These are phyloP conservation scores for Stropharia rugosoannulata DNA, from an alignment of 768 basidiomycete genomes.

Conservation along the genomic window DNA sequence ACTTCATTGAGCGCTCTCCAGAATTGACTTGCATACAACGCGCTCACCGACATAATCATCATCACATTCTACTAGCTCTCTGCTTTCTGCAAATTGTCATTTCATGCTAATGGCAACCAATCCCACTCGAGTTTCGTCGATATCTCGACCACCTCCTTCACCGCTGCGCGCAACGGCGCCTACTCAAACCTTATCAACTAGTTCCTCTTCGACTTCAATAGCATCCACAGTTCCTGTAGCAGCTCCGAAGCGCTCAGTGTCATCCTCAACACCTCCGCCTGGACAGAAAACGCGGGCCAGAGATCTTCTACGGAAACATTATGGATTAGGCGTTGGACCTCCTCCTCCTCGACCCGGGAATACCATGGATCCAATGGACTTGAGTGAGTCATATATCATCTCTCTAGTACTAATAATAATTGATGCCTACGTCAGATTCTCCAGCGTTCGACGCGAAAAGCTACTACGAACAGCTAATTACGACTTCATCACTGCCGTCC, in stretches of 20 bases:
- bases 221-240: not conserved
- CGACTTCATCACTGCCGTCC: constrained; percentile 69
- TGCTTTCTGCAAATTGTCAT: not conserved
- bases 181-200: not conserved
- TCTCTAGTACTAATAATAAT: not conserved
- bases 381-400: constrained; percentile 47
- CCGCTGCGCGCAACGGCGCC: constrained; percentile 22
- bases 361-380: constrained; percentile 75
- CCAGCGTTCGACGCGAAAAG: constrained; percentile 77
- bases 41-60: too few relatives aligned
- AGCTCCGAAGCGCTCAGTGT: not conserved
- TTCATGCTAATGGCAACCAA: not conserved
- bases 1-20: too few relatives aligned
- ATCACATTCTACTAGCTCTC: not conserved
- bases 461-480: constrained; percentile 86
- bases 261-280: constrained; percentile 18
- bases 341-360: constrained; percentile 61
- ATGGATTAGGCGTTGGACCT: constrained; percentile 77
- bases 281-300: constrained; percentile 59
- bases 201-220: not conserved
- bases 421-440: constrained; percentile 53
- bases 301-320: constrained; percentile 82
- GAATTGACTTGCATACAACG: too few relatives aligned
- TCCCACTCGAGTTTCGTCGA: constrained; percentile 17
- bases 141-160: constrained; percentile 24